phyloP scores from a whole-genome alignment of 129 eudicot species.

The Pseudognaphalium luteoalbum region DNA sequence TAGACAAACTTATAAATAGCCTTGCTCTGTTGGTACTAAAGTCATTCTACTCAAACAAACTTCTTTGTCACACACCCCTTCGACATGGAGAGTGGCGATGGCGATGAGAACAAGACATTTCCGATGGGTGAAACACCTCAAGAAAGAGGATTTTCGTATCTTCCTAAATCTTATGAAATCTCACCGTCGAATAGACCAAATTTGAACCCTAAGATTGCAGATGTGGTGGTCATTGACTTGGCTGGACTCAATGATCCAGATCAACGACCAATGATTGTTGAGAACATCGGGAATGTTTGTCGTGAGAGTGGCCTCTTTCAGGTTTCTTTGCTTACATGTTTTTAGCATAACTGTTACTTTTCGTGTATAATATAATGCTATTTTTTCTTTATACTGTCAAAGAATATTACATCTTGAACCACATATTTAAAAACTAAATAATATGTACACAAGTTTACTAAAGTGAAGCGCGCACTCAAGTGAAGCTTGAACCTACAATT shows the following conservation, averaged over 20 bases:
- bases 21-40: not conserved
- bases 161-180: conserved; percentile 52
- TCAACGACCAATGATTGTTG: conserved; percentile 29
- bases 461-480: too few species aligned
- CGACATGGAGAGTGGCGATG: conserved; percentile 32
- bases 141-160: conserved; percentile 49
- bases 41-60: conserved; percentile 2
- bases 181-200: conserved; percentile 34
- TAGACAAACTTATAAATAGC: conserved; percentile 29
- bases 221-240: conserved; percentile 48
- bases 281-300: conserved; percentile 52
- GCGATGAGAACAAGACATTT: conserved; percentile 24
- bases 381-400: not conserved
- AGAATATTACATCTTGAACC: too few species aligned
- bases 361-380: not conserved
- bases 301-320: conserved; percentile 59
- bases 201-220: conserved; percentile 25
- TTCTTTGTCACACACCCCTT: not conserved
- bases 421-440: too few species aligned
- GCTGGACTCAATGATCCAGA: conserved; percentile 41
- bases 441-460: too few species aligned
- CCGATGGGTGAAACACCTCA: conserved; percentile 58
- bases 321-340: conserved; percentile 13
- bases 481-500: too few species aligned
- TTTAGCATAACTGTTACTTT: not conserved